Evolutionary conservation across 2,329 filamentous ascomycete genomes (phyloP), one percentile per base, ranked within the genome.

Genomic region (Fusarium agapanthi): DNA sequence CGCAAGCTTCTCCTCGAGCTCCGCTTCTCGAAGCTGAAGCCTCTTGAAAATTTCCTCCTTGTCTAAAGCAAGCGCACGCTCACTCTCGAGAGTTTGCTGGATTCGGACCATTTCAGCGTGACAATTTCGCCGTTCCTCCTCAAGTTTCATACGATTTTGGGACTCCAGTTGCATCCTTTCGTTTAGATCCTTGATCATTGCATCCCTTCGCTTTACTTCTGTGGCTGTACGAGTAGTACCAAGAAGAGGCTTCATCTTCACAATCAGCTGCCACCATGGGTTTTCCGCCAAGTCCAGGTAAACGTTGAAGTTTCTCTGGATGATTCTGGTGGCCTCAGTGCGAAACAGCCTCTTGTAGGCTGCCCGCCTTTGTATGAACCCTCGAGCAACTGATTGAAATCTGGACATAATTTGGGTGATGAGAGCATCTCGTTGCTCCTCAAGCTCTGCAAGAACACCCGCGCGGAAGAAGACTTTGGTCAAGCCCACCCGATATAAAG

Each of bases 1-100:
- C 41, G 94, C 89, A 34, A 99, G 88, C 83, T 98, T 98, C 78
- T 99, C 97, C 58, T 92, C 93, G 8, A 99, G 88, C 80, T 99
- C 95, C 16, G 91, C 88, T 82, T 99, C 96, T n/a, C 96, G 92
- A 59, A 92, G 85, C 79, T 98, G 96, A 28, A 99, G 86, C n/a
- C 97, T 90, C 80, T 95, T 97, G 86, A 98, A 99, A 67, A 99
- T 99, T 78, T 99, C 96, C 80, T 99, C 97, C 80, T 99, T 99
- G 82, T 99, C 96, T 10, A 99, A 85, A 2, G 96, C 96, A 45
- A 99, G 87, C n/a, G 95, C 94, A 55, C 96, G 91, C 82, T 99
- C 97, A 74, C 95, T 97, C 81, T 99, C 97, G 5, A 99, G 87
- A 0, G 94, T 97, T 77, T 98, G 94, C 80, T 98, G 95, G 51